Conservation (phyloP, 495 filamentous ascomycete genomes). For the Hypomontagnella monticulosa region DNA sequence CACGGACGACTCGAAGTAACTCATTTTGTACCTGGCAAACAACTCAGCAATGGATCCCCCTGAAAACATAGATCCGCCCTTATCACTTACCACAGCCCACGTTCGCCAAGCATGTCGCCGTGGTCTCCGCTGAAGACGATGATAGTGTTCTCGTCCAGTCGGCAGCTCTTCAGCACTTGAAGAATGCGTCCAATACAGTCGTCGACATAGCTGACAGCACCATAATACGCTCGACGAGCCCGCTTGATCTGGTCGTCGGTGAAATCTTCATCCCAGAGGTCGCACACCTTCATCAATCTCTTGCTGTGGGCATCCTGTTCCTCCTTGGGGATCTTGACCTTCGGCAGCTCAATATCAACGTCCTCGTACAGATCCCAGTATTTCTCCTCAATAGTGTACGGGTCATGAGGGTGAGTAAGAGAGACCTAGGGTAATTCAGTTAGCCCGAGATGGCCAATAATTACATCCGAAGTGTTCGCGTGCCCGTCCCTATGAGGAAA, state of each 20-base stretch:
- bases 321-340: conserved; percentile 75
- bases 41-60: conserved; percentile 4
- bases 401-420: conserved; percentile 90
- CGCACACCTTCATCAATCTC: conserved; percentile 81
- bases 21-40: conserved; percentile 81
- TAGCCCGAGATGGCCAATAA: conserved; percentile 6
- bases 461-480: not conserved
- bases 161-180: conserved; percentile 74
- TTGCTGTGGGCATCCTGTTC: conserved; percentile 84
- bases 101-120: conserved; percentile 91
- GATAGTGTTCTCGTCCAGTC: conserved; percentile 81
- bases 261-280: conserved; percentile 79
- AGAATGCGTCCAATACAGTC: conserved; percentile 84
- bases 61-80: not conserved
- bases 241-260: conserved; percentile 80
- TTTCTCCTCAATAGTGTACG: conserved; percentile 87
- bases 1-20: conserved; percentile 83
- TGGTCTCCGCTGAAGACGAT: conserved; percentile 89
- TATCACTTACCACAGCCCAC: conserved; percentile 72
- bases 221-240: conserved; percentile 86
- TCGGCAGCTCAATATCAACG: conserved; percentile 83
- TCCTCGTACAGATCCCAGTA: conserved; percentile 90
- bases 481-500: not conserved
- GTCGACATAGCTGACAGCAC: conserved; percentile 88
- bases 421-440: conserved; percentile 63